Evolutionary conservation across 352 stramenopile genomes (phyloP).

Genomic region (Peronospora tabacina): DNA sequence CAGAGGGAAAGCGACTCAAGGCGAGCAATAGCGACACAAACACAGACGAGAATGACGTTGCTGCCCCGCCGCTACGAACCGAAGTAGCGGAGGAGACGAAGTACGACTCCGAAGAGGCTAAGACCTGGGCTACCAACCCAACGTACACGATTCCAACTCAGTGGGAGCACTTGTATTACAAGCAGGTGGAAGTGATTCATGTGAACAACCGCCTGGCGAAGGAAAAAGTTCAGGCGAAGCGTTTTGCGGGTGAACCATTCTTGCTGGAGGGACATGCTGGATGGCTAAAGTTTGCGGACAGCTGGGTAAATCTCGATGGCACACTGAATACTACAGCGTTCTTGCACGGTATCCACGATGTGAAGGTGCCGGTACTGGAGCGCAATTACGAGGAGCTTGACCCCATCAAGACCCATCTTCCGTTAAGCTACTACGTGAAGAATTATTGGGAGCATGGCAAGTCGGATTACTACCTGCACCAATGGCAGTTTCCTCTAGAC

Average conservation of each 20-base stretch:
- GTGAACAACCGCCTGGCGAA: conserved; percentile 43
- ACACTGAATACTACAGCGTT: conserved; percentile 51
- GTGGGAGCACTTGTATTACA: conserved; percentile 63
- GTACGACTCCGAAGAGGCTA: conserved; percentile 29
- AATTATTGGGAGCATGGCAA: conserved; percentile 77
- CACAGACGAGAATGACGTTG: neutral
- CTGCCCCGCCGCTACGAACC: conserved; percentile 14
- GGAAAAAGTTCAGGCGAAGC: conserved; percentile 53
- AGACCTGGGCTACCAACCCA: conserved; percentile 35
- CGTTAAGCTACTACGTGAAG: conserved; percentile 67
- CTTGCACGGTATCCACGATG: conserved; percentile 59
- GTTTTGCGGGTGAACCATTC: conserved; percentile 62
- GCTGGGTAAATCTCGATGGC: conserved; percentile 55
- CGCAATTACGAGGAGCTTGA: conserved; percentile 71
- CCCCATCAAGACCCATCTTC: conserved; percentile 67
- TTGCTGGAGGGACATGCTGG: conserved; percentile 53
- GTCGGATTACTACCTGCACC: conserved; percentile 88
- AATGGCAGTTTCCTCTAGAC: conserved; percentile 92
- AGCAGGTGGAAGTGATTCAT: conserved; percentile 58
- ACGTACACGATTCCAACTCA: conserved; percentile 60
- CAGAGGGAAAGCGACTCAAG: conserved; percentile 19
- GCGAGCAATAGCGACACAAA: conserved; percentile 1
- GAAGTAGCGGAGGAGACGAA: conserved; percentile 18
- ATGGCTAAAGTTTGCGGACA: conserved; percentile 59
- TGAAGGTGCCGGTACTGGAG: conserved; percentile 73